These are phyloP conservation scores for Closterium sp. DNA, from an alignment of 139 green algal genomes.

Conservation along the genomic window DNA sequence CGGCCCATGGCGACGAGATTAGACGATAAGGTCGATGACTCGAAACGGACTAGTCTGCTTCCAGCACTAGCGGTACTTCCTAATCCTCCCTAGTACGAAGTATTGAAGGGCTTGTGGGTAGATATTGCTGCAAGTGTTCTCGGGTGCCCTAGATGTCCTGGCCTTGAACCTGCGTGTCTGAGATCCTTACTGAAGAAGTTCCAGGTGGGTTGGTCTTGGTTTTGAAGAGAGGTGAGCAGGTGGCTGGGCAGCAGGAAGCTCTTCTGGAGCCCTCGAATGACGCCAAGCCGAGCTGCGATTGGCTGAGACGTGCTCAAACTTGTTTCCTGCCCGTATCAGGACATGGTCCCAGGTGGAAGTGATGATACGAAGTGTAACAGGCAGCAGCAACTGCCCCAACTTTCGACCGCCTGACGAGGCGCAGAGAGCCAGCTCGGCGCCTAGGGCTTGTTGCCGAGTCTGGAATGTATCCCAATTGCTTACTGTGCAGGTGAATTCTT, in stretches of 20 bases:
- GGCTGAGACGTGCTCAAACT: neutral
- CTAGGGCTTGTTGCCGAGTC: neutral
- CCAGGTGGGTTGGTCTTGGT: neutral
- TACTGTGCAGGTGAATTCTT: too few species aligned
- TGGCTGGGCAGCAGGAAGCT: too few species aligned
- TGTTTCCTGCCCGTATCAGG: neutral
- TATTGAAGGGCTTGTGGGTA: neutral
- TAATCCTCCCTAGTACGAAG: neutral
- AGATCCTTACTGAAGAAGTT: neutral
- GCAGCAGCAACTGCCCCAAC: neutral
- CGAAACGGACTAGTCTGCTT: too few species aligned
- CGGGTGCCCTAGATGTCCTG: too few species aligned
- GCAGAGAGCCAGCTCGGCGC: neutral
- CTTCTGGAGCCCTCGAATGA: too few species aligned
- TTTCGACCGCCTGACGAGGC: neutral
- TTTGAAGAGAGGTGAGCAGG: neutral
- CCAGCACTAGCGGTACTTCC: neutral
- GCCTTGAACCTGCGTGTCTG: too few species aligned
- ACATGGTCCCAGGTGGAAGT: neutral
- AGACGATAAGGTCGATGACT: too few species aligned
- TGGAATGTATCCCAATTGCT: too few species aligned
- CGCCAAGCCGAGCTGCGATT: neutral
- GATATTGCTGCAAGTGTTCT: too few species aligned
- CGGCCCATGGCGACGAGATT: neutral
- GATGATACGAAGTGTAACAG: neutral